These are phyloP conservation scores for Xerocomellus intermedius DNA, from an alignment of 768 basidiomycete species.

Conservation along the genomic window DNA sequence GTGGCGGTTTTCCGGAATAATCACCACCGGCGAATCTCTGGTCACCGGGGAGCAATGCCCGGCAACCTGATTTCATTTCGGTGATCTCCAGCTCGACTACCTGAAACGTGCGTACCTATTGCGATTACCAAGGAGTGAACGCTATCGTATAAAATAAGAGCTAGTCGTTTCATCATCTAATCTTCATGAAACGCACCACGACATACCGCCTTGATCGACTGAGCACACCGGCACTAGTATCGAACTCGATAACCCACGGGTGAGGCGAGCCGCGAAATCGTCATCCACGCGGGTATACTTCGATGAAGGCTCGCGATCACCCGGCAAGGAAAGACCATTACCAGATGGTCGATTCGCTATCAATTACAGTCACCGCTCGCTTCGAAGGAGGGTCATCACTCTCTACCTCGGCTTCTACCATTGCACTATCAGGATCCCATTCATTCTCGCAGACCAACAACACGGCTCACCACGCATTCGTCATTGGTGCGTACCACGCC, in stretches of 20 bases:
- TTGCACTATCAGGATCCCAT: background rate
- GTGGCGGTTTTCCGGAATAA: background rate
- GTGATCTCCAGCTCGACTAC: constrained; percentile 18
- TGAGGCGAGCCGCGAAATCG: background rate
- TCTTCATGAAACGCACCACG: constrained; percentile 7
- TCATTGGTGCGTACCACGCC: constrained; percentile 16
- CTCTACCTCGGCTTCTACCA: constrained; percentile 9
- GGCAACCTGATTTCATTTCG: constrained; percentile 27
- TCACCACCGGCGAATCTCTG: constrained; percentile 6
- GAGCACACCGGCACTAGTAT: background rate
- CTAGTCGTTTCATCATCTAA: background rate
- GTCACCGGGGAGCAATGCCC: constrained; percentile 3
- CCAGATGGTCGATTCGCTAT: background rate
- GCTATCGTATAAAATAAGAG: constrained; percentile 3
- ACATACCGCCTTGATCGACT: background rate
- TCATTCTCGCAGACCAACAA: background rate
- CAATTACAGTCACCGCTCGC: background rate
- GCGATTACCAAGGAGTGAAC: constrained; percentile 3
- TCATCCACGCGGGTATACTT: background rate
- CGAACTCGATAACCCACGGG: background rate
- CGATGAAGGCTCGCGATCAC: background rate
- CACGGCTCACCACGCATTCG: background rate
- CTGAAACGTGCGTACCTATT: background rate
- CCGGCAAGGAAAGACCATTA: constrained; percentile 1
- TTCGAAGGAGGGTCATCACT: constrained; percentile 1